Conservation (phyloP, 495 filamentous ascomycete species). For the Parathielavia appendiculata region DNA sequence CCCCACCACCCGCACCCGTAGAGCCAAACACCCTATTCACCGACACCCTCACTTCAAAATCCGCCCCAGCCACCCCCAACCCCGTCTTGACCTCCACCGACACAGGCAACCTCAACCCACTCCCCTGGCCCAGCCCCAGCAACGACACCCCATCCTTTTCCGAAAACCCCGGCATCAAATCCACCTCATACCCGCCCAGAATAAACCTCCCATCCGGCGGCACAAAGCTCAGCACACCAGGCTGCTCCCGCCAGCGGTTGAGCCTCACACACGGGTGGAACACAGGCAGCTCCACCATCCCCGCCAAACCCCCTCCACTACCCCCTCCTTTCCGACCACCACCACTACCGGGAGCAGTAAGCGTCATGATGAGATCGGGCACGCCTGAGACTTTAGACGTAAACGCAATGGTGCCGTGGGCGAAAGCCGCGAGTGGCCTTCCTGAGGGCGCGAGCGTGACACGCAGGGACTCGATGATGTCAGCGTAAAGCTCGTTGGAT, state of each 20-base stretch:
- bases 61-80: constrained; percentile 64
- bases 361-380: constrained; percentile 77
- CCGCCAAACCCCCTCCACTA: constrained; percentile 65
- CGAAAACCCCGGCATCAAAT: constrained; percentile 62
- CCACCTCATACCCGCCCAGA: constrained; percentile 89
- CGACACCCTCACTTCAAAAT: constrained; percentile 83
- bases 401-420: constrained; percentile 89
- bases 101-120: constrained; percentile 66
- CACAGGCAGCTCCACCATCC: constrained; percentile 78
- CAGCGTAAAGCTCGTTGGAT: constrained; percentile 94
- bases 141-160: neutral
- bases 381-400: constrained; percentile 92
- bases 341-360: constrained; percentile 70
- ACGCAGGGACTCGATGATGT: constrained; percentile 83
- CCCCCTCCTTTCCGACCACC: constrained; percentile 70
- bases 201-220: constrained; percentile 96
- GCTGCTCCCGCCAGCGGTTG: constrained; percentile 75
- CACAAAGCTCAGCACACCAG: constrained; percentile 88
- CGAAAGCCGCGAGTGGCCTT: constrained; percentile 75
- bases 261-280: constrained; percentile 95
- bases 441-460: constrained; percentile 89
- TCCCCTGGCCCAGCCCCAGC: neutral
- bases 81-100: constrained; percentile 74
- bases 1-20: constrained; percentile 30
- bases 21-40: constrained; percentile 61